phyloP scores from a whole-genome alignment of 1,284 basidiomycete species.

The Retiboletus fuscus region DNA sequence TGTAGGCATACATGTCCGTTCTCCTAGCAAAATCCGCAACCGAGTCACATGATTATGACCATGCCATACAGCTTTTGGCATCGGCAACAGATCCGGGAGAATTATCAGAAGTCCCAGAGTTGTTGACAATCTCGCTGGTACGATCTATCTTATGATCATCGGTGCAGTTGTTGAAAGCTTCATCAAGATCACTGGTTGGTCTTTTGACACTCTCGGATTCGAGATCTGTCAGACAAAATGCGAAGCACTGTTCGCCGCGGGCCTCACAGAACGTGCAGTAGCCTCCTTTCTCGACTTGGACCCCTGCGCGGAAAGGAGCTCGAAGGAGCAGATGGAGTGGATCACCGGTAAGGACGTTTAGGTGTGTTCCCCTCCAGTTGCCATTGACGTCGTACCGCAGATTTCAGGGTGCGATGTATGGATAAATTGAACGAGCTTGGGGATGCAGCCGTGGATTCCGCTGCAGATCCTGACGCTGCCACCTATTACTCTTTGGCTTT shows the following conservation, averaged over 20 bases:
- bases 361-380: background rate
- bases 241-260: constrained; percentile 30
- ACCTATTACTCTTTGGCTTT: constrained; percentile 26
- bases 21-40: constrained; percentile 33
- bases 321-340: constrained; percentile 22
- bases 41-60: constrained; percentile 25
- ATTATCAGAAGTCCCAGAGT: constrained; percentile 21
- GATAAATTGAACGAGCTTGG: constrained; percentile 28
- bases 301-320: background rate
- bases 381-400: constrained; percentile 7
- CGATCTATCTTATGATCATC: background rate
- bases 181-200: constrained; percentile 36
- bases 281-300: constrained; percentile 22
- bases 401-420: constrained; percentile 27
- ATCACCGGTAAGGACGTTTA: constrained; percentile 6
- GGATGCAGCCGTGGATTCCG: constrained; percentile 19
- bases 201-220: constrained; percentile 28
- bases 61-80: constrained; percentile 23
- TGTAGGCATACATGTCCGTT: constrained; percentile 30
- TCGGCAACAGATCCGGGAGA: constrained; percentile 23
- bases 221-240: constrained; percentile 26
- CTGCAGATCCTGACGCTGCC: constrained; percentile 27
- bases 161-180: constrained; percentile 12
- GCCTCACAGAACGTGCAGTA: constrained; percentile 16
- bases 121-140: constrained; percentile 38